Evolutionary conservation across 345 rosid genomes (phyloP).

Genomic region (Ceriops tagal): DNA sequence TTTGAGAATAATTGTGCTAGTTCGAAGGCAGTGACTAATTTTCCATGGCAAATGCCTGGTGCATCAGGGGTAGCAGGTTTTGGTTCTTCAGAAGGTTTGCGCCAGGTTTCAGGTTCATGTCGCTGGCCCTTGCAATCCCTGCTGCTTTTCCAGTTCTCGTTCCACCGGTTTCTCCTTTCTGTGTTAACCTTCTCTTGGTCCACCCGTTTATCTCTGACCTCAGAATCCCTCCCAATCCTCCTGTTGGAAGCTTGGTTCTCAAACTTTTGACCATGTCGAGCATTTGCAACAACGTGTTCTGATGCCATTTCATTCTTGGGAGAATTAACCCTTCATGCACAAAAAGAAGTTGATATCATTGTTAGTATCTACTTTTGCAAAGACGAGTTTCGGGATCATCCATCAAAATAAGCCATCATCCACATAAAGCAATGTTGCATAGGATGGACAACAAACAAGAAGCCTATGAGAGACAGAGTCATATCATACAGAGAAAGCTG

Average conservation of each 20-base stretch:
- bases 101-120: conserved; percentile 23
- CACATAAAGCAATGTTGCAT: no score
- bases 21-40: conserved; percentile 26
- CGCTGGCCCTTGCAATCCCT: conserved; percentile 15
- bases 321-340: conserved; percentile 18
- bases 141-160: conserved; percentile 18
- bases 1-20: conserved; percentile 28
- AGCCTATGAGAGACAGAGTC: no score
- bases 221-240: conserved; percentile 17
- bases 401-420: no score
- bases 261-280: conserved; percentile 5
- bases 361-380: neutral
- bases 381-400: no score
- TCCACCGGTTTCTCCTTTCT: conserved; percentile 14
- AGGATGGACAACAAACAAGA: no score
- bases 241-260: conserved; percentile 4
- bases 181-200: conserved; percentile 10
- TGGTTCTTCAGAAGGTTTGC: conserved; percentile 18
- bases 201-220: conserved; percentile 11
- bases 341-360: neutral
- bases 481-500: no score
- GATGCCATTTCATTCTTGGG: conserved; percentile 14
- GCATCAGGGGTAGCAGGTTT: conserved; percentile 6
- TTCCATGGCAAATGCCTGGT: conserved; percentile 8
- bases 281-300: conserved; percentile 4